Evolutionary conservation across 2,329 filamentous ascomycete genomes (phyloP).

Genomic region (Ascocoryne sarcoides): DNA sequence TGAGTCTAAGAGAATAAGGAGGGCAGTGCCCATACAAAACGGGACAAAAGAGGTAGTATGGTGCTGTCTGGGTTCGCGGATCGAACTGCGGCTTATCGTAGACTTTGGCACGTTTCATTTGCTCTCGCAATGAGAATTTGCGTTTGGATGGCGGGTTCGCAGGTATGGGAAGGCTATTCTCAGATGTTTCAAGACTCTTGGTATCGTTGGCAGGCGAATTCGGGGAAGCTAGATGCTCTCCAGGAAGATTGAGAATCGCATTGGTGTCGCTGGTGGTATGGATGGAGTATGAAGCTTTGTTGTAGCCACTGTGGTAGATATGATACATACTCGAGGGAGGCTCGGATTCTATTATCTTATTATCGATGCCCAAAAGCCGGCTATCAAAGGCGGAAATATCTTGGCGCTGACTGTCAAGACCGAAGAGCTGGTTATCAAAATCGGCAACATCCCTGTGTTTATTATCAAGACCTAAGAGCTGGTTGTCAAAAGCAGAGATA

Average conservation of each 20-base stretch:
- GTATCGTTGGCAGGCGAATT: constrained; percentile 1
- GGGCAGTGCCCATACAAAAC: constrained; percentile 6
- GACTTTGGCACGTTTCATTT: constrained; percentile 4
- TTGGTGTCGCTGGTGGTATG: constrained; percentile 10
- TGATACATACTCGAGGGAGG: too few species aligned
- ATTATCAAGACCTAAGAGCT: too few species aligned
- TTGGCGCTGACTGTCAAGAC: too few species aligned
- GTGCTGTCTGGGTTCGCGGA: constrained; percentile 7
- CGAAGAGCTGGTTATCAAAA: too few species aligned
- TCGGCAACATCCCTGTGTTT: too few species aligned
- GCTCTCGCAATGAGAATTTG: too few species aligned
- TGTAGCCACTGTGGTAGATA: constrained; percentile 10
- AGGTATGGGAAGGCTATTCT: too few species aligned
- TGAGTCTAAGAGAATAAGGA: constrained; percentile 10
- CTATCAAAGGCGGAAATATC: too few species aligned
- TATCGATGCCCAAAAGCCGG: too few species aligned
- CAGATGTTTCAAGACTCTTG: constrained; percentile 1
- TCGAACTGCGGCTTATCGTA: constrained; percentile 9
- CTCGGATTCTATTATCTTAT: too few species aligned
- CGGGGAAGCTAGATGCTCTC: background rate
- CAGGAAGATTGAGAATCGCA: constrained; percentile 1
- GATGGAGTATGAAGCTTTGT: constrained; percentile 8
- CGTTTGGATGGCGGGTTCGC: too few species aligned
- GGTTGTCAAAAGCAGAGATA: too few species aligned
- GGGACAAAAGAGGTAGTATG: constrained; percentile 12